phyloP scores from a whole-genome alignment of 345 rosid genomes.

The Eucalyptus grandis region DNA sequence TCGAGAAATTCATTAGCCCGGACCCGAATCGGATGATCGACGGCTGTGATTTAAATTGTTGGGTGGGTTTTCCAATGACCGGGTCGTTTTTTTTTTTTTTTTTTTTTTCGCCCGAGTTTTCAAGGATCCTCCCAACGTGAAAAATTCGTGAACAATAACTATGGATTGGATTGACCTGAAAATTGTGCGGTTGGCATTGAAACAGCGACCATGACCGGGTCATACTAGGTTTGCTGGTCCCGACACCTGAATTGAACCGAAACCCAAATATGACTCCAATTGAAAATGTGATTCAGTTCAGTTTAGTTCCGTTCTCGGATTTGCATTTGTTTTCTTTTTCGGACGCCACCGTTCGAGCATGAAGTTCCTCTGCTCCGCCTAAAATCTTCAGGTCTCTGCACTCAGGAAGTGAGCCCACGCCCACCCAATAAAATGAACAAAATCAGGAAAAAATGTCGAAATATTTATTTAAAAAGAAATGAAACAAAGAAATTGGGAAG shows the following conservation, averaged over 20 bases:
- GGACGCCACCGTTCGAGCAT: too few relatives aligned
- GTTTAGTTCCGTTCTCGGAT: fast-evolving
- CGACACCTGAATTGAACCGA: background rate
- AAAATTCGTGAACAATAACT: background rate
- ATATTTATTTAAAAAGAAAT: too few relatives aligned
- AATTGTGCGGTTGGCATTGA: background rate
- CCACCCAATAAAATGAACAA: background rate
- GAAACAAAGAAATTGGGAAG: background rate
- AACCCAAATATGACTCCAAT: too few relatives aligned
- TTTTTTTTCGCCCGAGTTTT: background rate
- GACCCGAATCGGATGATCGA: background rate
- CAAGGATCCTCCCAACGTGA: background rate
- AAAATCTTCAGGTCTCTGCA: background rate
- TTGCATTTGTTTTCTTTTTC: background rate
- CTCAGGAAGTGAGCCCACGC: background rate
- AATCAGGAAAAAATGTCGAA: background rate
- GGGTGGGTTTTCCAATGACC: background rate
- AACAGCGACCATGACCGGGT: background rate
- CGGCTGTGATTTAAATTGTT: background rate
- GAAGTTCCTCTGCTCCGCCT: too few relatives aligned
- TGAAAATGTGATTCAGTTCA: background rate
- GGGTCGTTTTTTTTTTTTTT: background rate
- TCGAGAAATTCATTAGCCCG: background rate
- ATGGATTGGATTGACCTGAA: background rate
- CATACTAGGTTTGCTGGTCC: background rate